phyloP scores from a whole-genome alignment of 2,329 filamentous ascomycete genomes.

The Orbilia quercus region DNA sequence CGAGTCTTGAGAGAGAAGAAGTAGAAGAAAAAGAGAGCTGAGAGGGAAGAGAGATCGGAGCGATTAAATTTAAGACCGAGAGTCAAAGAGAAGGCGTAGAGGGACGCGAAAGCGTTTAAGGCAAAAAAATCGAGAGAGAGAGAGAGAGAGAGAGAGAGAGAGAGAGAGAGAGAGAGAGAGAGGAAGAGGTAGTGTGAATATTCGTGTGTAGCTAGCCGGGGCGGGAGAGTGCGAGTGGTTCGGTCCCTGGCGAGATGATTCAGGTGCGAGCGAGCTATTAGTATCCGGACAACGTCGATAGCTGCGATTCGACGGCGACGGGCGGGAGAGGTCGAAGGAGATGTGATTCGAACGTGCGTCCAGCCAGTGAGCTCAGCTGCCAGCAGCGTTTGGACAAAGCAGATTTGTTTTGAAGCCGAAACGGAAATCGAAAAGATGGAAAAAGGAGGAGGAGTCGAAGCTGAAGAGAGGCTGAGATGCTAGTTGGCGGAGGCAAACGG shows the following conservation, averaged over 20 bases:
- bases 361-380: constrained; percentile 53
- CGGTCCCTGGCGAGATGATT: background rate
- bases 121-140: too few species aligned
- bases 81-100: background rate
- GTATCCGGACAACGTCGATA: constrained; percentile 33
- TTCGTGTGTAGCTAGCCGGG: background rate
- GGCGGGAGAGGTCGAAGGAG: constrained; percentile 6
- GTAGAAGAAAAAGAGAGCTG: constrained; percentile 5
- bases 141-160: constrained; percentile 14
- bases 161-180: constrained; percentile 19
- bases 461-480: too few species aligned
- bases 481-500: background rate
- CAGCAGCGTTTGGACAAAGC: constrained; percentile 39
- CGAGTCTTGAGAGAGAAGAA: background rate
- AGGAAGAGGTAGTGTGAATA: too few species aligned
- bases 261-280: too few species aligned
- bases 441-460: background rate
- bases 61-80: background rate
- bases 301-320: constrained; percentile 31
- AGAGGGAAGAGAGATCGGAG: background rate
- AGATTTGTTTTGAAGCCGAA: constrained; percentile 29
- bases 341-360: constrained; percentile 47
- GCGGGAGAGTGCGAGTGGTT: background rate
- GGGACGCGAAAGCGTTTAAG: constrained; percentile 43
- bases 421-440: background rate